Base-by-base conservation (phyloP, 257 asterid genomes). In the Solanum rostratum region DNA sequence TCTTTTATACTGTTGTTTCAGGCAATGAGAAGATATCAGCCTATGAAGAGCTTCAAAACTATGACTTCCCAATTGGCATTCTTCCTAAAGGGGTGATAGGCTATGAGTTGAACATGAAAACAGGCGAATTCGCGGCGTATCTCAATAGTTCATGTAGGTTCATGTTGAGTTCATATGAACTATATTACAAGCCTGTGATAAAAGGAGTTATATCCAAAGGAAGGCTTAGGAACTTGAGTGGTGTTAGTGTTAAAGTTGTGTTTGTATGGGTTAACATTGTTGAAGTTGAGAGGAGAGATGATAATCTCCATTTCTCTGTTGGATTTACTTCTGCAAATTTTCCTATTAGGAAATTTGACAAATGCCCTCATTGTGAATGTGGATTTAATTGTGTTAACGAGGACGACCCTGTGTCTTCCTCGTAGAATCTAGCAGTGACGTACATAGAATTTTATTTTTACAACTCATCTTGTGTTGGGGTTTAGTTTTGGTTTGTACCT, bases 361-460 rank as follows among this genome's bases (percentile, higher is more conserved):
- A 92, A 89, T 84, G 92, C n/a, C 99, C 98, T 39, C 91, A 91
- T 84, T 94, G 98, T 46, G 97, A 97, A 5, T 94, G 99, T 80
- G 99, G 97, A 29, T 94, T 93, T 70, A 93, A 91, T 27, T 90
- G 90, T 82, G 81, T 27, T 70, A 78, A 76, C 52, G 84, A 18
- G 49, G 29, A 37, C 41, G 73, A 24, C 55, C 86, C 54, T 0
- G 55, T 81, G 39, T 89, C 84, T 62, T 89, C 89, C 16, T 88
- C 71, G 37, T 83, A 41, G 54, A 27, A 18, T 49, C 3, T 49
- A 0, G 24, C 5, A 24, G 16, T 5, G 45, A 15, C n/a, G 41
- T 45, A 13, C 1, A 10, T n/a, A 46, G 1, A 24, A 73, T 43
- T 73, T 73, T 73, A 57, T n/a, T 22, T 30, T 59, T 10, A 59